Percentiles rank a stretch among this genome's conserved stretches.
Evolutionary conservation across 176 grass and related monocot genomes (phyloP).

Genomic region (Thalia dealbata): DNA sequence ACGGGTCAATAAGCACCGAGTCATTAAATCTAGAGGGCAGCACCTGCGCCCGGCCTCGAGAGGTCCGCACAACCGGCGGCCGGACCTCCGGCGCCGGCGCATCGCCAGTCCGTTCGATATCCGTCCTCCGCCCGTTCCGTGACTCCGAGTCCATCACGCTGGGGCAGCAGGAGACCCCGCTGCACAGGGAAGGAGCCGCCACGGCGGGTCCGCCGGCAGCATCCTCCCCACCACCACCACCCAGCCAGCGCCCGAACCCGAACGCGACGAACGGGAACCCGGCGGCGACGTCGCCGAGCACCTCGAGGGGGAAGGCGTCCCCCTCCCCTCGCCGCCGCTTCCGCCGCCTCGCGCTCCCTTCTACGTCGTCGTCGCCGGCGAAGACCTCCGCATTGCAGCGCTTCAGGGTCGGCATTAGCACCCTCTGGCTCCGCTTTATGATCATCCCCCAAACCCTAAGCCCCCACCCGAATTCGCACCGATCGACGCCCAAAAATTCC

Average conservation of each 20-base stretch:
- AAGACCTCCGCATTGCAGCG: constrained; percentile 64
- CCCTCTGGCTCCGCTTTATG: constrained; percentile 79
- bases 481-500: constrained; percentile 5
- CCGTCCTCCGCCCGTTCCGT: not conserved
- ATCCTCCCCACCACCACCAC: constrained; percentile 20
- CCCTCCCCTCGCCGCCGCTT: constrained; percentile 66
- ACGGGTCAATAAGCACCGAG: constrained; percentile 78
- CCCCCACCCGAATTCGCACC: not conserved
- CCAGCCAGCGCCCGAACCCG: constrained; percentile 33
- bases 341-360: constrained; percentile 20
- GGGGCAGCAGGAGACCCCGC: constrained; percentile 3
- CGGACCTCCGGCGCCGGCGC: constrained; percentile 19
- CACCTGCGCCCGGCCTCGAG: constrained; percentile 57
- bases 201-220: constrained; percentile 16
- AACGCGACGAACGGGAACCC: constrained; percentile 48
- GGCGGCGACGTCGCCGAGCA: constrained; percentile 54
- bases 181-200: constrained; percentile 2
- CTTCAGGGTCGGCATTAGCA: constrained; percentile 54
- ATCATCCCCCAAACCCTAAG: constrained; percentile 49
- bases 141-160: constrained; percentile 8
- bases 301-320: constrained; percentile 73
- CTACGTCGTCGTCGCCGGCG: constrained; percentile 24
- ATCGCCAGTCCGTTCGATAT: not conserved
- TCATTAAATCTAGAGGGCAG: constrained; percentile 82
- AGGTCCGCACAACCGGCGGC: constrained; percentile 69